Percentiles rank a stretch among this genome's conserved stretches.
phyloP scores from a whole-genome alignment of 2,329 filamentous ascomycete species.

The Exophiala sp. region DNA sequence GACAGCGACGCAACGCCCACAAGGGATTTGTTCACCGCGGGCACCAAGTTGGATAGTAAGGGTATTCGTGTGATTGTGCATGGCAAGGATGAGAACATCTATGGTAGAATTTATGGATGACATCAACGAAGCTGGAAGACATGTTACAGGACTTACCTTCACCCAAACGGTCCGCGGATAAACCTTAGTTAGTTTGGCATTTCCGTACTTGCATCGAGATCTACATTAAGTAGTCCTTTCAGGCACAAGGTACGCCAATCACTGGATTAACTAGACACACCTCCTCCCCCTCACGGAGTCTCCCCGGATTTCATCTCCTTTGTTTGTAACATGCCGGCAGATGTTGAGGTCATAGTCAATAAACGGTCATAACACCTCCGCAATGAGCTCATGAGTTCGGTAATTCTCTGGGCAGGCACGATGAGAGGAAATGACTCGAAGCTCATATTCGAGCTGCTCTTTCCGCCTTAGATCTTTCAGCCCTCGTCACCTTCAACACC shows the following conservation, averaged over 20 bases:
- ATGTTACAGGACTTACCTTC: too few relatives aligned
- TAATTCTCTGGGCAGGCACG: too few relatives aligned
- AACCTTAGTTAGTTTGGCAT: too few relatives aligned
- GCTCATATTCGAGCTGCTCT: neutral
- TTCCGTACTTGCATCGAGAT: neutral
- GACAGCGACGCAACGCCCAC: constrained; percentile 21
- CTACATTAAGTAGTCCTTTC: neutral
- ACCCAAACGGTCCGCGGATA: neutral
- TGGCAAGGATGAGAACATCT: constrained; percentile 15
- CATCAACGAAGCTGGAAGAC: neutral
- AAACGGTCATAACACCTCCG: constrained; percentile 1
- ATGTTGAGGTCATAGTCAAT: neutral
- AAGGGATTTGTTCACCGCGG: constrained; percentile 24
- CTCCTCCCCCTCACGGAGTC: neutral
- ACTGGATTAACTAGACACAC: neutral
- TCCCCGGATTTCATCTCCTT: neutral
- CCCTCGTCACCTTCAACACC: neutral
- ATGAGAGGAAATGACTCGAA: neutral
- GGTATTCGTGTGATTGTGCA: constrained; percentile 28
- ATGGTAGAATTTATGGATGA: neutral
- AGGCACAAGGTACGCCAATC: constrained; percentile 6
- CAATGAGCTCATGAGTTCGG: constrained; percentile 2
- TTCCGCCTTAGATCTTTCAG: neutral
- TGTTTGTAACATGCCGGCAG: neutral
- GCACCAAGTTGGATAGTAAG: constrained; percentile 28